Percentiles rank a stretch among this genome's conserved stretches.
These are phyloP conservation scores for Seminavis robusta DNA, from an alignment of 108 stramenopile genomes.

Conservation along the genomic window DNA sequence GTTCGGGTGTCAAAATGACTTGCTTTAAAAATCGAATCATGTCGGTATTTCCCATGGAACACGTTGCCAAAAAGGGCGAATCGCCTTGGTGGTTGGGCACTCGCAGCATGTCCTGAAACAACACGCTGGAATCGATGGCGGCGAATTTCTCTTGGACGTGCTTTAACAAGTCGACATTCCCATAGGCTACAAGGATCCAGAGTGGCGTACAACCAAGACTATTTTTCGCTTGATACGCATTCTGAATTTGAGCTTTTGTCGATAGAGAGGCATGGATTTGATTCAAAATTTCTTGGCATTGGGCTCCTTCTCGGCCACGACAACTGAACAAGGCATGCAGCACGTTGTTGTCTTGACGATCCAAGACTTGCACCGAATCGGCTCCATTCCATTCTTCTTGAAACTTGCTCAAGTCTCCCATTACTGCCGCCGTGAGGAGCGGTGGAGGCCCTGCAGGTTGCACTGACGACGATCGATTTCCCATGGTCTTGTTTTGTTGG, in stretches of 20 bases:
- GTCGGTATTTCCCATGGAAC: conserved; percentile 5
- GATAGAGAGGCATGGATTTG: background rate
- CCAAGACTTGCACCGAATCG: background rate
- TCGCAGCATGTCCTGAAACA: background rate
- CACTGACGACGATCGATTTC: conserved; percentile 7
- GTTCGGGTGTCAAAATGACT: background rate
- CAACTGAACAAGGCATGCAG: conserved; percentile 11
- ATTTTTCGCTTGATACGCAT: conserved; percentile 4
- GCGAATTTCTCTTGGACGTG: background rate
- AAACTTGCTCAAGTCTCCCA: background rate
- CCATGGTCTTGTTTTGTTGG: background rate
- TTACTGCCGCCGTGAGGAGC: conserved; percentile 3
- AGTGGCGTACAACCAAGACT: conserved; percentile 7
- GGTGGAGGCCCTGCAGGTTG: conserved; percentile 3
- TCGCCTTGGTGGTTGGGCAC: conserved; percentile 3
- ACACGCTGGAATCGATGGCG: background rate
- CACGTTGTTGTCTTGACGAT: conserved; percentile 4
- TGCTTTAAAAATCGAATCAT: conserved; percentile 7
- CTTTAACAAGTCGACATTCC: conserved; percentile 3
- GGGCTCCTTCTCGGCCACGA: background rate
- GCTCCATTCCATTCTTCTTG: background rate
- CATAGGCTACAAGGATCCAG: conserved; percentile 7
- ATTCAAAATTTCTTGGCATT: conserved; percentile 5
- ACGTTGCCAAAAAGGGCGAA: conserved; percentile 10
- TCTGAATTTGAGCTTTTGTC: background rate